Evolutionary conservation across 495 filamentous ascomycete species (phyloP).

Genomic region (Penicillium canariense): DNA sequence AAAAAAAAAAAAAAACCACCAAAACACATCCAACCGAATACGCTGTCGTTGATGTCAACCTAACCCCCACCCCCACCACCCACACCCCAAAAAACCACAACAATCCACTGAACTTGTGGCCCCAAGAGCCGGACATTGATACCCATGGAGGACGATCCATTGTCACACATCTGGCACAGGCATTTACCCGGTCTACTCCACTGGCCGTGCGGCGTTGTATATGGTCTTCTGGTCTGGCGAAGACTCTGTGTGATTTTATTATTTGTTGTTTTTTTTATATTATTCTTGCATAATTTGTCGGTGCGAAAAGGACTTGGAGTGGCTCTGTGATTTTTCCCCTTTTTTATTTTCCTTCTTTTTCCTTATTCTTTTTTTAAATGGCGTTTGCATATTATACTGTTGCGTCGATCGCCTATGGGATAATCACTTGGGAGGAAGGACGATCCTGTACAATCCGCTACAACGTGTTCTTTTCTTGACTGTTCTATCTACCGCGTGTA

Average conservation of each 20-base stretch:
- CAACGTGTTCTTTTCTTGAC: slow-evolving; percentile 16
- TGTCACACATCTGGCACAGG: slow-evolving; percentile 15
- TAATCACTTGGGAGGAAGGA: slow-evolving; percentile 21
- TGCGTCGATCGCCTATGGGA: slow-evolving; percentile 17
- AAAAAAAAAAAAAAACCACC: slow-evolving; percentile 13
- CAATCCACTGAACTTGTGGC: not conserved
- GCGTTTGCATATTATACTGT: slow-evolving; percentile 24
- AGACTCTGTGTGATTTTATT: slow-evolving; percentile 21
- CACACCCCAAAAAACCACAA: too few relatives aligned
- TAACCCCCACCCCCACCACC: too few relatives aligned
- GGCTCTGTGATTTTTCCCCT: slow-evolving; percentile 20
- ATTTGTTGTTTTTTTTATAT: slow-evolving; percentile 9
- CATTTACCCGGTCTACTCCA: slow-evolving; percentile 23
- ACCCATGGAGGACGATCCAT: slow-evolving; percentile 26
- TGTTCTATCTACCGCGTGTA: slow-evolving; percentile 15
- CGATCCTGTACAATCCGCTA: slow-evolving; percentile 32
- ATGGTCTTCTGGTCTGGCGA: slow-evolving; percentile 22
- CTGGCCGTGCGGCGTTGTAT: slow-evolving; percentile 40
- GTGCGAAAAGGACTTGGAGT: slow-evolving; percentile 21
- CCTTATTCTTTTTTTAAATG: slow-evolving; percentile 15
- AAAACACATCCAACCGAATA: slow-evolving; percentile 7
- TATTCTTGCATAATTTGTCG: slow-evolving; percentile 32
- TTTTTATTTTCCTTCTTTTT: too few relatives aligned
- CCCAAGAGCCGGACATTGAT: slow-evolving; percentile 20
- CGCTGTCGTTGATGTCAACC: not conserved